Conservation (phyloP, 306 rosid species). For the Aeschynomene evenia region DNA sequence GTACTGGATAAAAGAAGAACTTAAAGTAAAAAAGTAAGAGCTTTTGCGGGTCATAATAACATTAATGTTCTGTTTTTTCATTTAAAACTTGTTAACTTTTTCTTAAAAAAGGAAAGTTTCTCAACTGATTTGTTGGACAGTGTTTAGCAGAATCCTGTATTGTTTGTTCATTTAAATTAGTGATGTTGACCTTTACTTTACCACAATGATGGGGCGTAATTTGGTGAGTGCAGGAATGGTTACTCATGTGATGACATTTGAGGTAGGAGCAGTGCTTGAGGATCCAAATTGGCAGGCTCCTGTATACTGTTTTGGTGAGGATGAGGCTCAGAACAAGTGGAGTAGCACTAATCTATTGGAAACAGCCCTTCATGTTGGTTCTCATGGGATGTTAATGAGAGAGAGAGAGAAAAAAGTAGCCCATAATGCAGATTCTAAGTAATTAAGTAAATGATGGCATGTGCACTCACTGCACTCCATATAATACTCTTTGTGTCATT, state of each 20-base stretch:
- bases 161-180: background rate
- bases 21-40: too few species aligned
- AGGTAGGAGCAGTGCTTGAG: conserved; percentile 79
- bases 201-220: background rate
- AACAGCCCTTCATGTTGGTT: background rate
- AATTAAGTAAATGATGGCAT: background rate
- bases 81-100: too few species aligned
- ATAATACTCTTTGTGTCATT: background rate
- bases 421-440: background rate
- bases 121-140: too few species aligned
- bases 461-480: background rate
- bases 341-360: background rate
- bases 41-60: too few species aligned
- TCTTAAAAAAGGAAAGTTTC: too few species aligned
- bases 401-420: background rate
- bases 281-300: conserved; percentile 93
- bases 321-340: background rate
- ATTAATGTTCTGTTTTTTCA: too few species aligned
- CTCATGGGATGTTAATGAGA: conserved; percentile 25
- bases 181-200: background rate
- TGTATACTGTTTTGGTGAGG: conserved; percentile 56
- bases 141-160: too few species aligned
- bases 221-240: background rate
- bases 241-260: conserved; percentile 91
- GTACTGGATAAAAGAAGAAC: too few species aligned